These are phyloP conservation scores for Phytophthora idaei DNA, from an alignment of 352 stramenopile species.

Conservation along the genomic window DNA sequence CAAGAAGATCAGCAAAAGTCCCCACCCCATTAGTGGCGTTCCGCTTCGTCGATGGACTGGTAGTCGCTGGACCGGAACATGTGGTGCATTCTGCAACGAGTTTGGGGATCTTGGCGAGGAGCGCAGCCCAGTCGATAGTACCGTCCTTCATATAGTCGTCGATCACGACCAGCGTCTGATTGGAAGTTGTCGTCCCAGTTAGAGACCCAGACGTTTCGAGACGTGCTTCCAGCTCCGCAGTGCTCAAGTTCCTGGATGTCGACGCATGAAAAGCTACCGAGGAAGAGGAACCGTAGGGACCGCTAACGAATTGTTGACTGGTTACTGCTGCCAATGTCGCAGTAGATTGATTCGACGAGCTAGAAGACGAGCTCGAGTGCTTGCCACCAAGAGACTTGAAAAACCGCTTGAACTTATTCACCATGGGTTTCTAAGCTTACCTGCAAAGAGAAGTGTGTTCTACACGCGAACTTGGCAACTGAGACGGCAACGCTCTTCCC, in stretches of 20 bases:
- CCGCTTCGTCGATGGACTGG: conserved; percentile 12
- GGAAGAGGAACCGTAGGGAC: conserved; percentile 43
- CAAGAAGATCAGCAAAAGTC: conserved; percentile 42
- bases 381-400: conserved; percentile 56
- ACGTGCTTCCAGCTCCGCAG: conserved; percentile 33
- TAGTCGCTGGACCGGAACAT: conserved; percentile 5
- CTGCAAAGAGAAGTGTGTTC: background rate
- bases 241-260: conserved; percentile 32
- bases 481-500: conserved; percentile 2
- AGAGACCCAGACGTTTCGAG: conserved; percentile 40
- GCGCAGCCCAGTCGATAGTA: conserved; percentile 38
- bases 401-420: conserved; percentile 60
- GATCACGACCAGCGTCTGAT: background rate
- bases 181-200: conserved; percentile 16
- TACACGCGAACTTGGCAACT: conserved; percentile 26
- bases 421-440: conserved; percentile 29
- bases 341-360: conserved; percentile 3
- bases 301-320: conserved; percentile 31
- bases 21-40: conserved; percentile 3
- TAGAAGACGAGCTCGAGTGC: conserved; percentile 28
- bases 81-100: conserved; percentile 49
- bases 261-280: conserved; percentile 43
- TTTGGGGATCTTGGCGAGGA: conserved; percentile 50
- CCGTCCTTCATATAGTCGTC: conserved; percentile 25
- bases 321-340: conserved; percentile 15